Conservation (phyloP, 139 green algal species). For the Chlamydomonas incerta region DNA sequence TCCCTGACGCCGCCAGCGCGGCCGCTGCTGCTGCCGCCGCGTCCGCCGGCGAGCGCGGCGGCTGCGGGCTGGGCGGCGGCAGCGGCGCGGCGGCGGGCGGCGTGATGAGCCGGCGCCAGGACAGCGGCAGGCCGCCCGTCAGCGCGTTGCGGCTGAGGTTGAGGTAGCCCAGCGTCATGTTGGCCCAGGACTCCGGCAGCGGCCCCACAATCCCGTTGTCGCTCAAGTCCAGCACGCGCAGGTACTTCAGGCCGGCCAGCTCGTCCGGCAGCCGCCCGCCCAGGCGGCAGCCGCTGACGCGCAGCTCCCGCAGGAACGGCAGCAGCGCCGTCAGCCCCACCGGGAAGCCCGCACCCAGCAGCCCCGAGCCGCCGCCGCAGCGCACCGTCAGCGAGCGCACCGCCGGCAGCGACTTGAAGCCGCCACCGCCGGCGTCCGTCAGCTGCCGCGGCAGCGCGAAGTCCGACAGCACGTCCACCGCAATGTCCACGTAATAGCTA, state of each 20-base stretch:
- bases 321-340: slow-evolving; percentile 8
- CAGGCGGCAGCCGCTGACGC: slow-evolving; percentile 4
- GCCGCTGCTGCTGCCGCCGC: too few species aligned
- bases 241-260: slow-evolving; percentile 12
- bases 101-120: slow-evolving; percentile 19
- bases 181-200: slow-evolving; percentile 3
- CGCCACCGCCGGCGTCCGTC: background rate
- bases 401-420: background rate
- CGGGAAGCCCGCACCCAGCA: slow-evolving; percentile 45
- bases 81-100: background rate
- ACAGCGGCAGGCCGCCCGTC: slow-evolving; percentile 6
- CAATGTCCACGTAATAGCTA: slow-evolving; percentile 16
- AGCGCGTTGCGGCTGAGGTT: slow-evolving; percentile 49
- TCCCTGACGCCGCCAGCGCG: too few species aligned
- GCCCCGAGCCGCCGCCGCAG: slow-evolving; percentile 1
- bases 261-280: background rate
- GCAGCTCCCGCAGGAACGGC: slow-evolving; percentile 48
- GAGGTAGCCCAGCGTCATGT: slow-evolving; percentile 42
- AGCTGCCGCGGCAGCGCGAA: slow-evolving; percentile 1
- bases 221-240: slow-evolving; percentile 43
- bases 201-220: background rate
- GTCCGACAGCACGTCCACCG: background rate
- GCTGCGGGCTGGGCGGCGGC: background rate
- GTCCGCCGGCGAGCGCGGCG: background rate
- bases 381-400: slow-evolving; percentile 27